Conservation (phyloP, 2,329 filamentous ascomycete species). For the Monilinia laxa region DNA sequence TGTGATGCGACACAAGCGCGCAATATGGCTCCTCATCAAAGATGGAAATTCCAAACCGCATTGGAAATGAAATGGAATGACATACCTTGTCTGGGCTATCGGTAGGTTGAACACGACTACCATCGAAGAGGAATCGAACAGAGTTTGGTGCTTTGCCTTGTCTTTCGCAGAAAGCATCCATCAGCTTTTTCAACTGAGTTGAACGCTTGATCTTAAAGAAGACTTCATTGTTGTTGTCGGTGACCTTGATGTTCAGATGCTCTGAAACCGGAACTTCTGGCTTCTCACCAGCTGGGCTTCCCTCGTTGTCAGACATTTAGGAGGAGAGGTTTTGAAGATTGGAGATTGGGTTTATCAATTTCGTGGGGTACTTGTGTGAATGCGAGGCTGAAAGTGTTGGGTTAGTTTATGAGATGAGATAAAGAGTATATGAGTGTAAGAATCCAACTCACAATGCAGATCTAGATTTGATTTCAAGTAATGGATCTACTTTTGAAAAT, state of each 20-base stretch:
- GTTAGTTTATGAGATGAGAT: conserved; percentile 6
- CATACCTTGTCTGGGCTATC: conserved; percentile 92
- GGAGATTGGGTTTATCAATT: conserved; percentile 10
- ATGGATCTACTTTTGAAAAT: background rate
- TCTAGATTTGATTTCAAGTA: background rate
- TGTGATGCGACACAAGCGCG: conserved; percentile 15
- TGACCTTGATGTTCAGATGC: conserved; percentile 98
- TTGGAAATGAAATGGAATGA: conserved; percentile 33
- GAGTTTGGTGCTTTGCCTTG: conserved; percentile 84
- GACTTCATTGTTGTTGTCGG: conserved; percentile 98
- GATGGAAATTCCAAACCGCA: no score
- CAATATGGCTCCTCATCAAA: background rate
- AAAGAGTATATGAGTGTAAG: background rate
- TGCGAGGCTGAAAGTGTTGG: conserved; percentile 1
- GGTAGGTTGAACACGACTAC: conserved; percentile 82
- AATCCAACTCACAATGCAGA: conserved; percentile 17
- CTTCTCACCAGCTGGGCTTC: conserved; percentile 45
- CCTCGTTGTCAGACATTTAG: conserved; percentile 47
- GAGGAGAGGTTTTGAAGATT: conserved; percentile 20
- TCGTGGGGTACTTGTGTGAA: conserved; percentile 8
- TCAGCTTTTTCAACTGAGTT: conserved; percentile 94
- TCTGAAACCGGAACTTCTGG: conserved; percentile 51
- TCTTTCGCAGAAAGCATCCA: conserved; percentile 96
- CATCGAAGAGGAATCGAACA: conserved; percentile 94
- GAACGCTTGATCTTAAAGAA: conserved; percentile 99